A percentile compares a stretch with the other conserved stretches of the same genome.
Evolutionary conservation across 352 stramenopile genomes (phyloP).

Genomic region (Phytopythium mirpurense): DNA sequence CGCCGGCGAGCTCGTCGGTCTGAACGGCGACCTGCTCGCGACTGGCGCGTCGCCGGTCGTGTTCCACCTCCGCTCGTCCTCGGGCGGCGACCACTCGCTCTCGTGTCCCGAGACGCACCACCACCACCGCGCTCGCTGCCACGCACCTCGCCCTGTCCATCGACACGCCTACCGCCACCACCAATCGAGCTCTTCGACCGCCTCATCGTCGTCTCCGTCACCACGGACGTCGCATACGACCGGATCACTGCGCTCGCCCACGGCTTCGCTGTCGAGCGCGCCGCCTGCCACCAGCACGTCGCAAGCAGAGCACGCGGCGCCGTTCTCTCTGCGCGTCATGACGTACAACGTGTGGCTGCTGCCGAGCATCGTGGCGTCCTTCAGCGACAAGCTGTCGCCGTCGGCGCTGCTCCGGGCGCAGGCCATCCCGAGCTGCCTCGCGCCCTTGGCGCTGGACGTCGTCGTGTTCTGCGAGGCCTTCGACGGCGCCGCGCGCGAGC

Average conservation of each 20-base stretch:
- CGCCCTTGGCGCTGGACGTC: slow-evolving; percentile 35
- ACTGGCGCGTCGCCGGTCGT: slow-evolving; percentile 42
- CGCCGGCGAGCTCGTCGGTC: slow-evolving; percentile 38
- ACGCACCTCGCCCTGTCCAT: neutral
- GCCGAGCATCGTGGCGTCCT: slow-evolving; percentile 45
- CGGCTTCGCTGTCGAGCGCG: too few species aligned
- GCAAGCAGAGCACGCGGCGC: neutral
- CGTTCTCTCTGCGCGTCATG: slow-evolving; percentile 49
- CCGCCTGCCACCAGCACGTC: too few species aligned
- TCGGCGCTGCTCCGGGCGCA: slow-evolving; percentile 34
- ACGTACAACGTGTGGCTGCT: slow-evolving; percentile 76
- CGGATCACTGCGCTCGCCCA: too few species aligned
- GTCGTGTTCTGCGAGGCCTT: slow-evolving; percentile 78
- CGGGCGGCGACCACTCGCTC: slow-evolving; percentile 2
- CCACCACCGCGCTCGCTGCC: neutral
- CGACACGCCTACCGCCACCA: neutral
- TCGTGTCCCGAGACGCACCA: slow-evolving; percentile 9
- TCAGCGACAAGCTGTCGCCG: slow-evolving; percentile 63
- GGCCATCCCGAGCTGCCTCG: slow-evolving; percentile 49
- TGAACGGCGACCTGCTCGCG: slow-evolving; percentile 45
- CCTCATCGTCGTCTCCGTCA: neutral
- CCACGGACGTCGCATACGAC: neutral
- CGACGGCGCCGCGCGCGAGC: slow-evolving; percentile 30
- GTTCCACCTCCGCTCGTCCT: slow-evolving; percentile 19
- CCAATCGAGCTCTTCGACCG: too few species aligned